Evolutionary conservation across 2,329 filamentous ascomycete genomes (phyloP), one percentile per base, ranked within the genome.

Genomic region (Uncinocarpus reesii): DNA sequence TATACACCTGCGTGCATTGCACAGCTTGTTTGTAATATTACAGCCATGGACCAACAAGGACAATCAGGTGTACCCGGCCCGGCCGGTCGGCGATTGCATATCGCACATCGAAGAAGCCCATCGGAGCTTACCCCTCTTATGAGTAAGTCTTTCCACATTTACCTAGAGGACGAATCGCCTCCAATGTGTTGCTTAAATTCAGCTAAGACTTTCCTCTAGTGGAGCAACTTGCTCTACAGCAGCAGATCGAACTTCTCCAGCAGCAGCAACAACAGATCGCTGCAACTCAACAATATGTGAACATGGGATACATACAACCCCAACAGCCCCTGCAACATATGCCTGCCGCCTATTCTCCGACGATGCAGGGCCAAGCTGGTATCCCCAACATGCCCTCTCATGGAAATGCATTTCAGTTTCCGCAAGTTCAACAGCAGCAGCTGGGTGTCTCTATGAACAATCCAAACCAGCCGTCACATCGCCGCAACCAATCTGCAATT

Each of bases 181-280:
- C 16, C n/a, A n/a, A n/a, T 34, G n/a, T 8, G 26, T 11, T 29
- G 13, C 3, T 2, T 10, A 35, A n/a, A 10, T 26, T 11, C 29
- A 4, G 37, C 46, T 48, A 29, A 48, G 28, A n/a, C 7, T 7
- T n/a, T 13, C 4, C 21, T n/a, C 23, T 60, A 90, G 87, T 94
- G 84, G 88, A 94, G 73, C 87, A 94, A 76, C 79, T 93, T 63
- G 85, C 86, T 65, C 86, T 95, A 65, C 87, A 93, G 72, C 87
- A 94, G 72, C 88, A 95, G 71, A 94, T 95, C 63, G 87, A 95
- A 69, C 77, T 89, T 62, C 76, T 95, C 62, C 90, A 96, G 73
- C 88, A 95, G 67, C 92, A 96, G 68, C 92, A 96, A 67, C 89
- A 96, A 69, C 89, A 95, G 66, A 93, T 96, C 63, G 86, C 93